Conservation (phyloP, 176 grass and related monocot genomes). For the Juncus effusus region DNA sequence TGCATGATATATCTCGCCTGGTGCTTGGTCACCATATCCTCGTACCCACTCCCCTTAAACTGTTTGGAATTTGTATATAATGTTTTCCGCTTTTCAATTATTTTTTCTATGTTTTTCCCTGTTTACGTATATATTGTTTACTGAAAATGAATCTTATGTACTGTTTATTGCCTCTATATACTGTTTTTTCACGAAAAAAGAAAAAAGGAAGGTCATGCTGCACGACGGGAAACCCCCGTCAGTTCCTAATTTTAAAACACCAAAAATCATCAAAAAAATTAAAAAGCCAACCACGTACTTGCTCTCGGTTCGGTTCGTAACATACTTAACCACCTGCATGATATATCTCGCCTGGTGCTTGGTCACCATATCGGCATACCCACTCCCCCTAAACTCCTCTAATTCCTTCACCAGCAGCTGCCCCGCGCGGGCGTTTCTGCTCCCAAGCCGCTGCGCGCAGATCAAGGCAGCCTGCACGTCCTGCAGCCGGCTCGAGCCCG, state of each 20-base stretch:
- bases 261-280: conserved; percentile 3
- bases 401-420: conserved; percentile 88
- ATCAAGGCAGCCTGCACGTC: conserved; percentile 93
- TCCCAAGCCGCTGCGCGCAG: conserved; percentile 74
- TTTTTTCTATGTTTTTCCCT: conserved; percentile 5
- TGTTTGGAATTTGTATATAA: too few relatives aligned
- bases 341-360: conserved; percentile 97
- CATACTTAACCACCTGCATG: conserved; percentile 85
- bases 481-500: conserved; percentile 76
- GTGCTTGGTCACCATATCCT: conserved; percentile 90
- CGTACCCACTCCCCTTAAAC: conserved; percentile 61
- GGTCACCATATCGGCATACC: conserved; percentile 74
- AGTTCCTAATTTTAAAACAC: too few relatives aligned
- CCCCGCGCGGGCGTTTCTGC: conserved; percentile 78
- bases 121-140: not conserved
- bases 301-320: conserved; percentile 74
- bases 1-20: conserved; percentile 92
- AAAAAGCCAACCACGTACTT: conserved; percentile 45
- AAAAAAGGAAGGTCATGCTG: too few relatives aligned
- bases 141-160: too few relatives aligned
- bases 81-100: not conserved
- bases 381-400: conserved; percentile 76
- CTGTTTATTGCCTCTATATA: too few relatives aligned
- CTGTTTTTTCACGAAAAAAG: too few relatives aligned
- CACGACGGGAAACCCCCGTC: too few relatives aligned